Evolutionary conservation across 352 stramenopile genomes (phyloP).

Genomic region (Phytophthora palmivora): DNA sequence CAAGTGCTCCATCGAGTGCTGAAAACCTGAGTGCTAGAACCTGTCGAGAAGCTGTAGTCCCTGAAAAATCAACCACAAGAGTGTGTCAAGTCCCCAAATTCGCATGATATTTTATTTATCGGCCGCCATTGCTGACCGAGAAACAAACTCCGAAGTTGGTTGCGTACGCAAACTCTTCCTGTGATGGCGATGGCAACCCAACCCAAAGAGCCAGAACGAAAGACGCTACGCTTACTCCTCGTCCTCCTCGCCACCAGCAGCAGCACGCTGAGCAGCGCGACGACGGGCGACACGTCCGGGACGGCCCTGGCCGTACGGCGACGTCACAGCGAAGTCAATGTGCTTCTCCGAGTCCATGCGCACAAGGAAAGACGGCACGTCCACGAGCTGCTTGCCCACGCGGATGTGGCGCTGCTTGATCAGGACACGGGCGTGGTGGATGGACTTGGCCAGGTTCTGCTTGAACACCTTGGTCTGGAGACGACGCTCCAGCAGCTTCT

Average conservation of each 20-base stretch:
- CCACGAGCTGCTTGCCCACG: slow-evolving; percentile 99
- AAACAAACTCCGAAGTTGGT: slow-evolving; percentile 37
- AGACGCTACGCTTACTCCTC: slow-evolving; percentile 72
- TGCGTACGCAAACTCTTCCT: neutral
- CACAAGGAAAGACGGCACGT: slow-evolving; percentile 99
- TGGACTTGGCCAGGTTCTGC: slow-evolving; percentile 99
- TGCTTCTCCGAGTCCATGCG: slow-evolving; percentile 99
- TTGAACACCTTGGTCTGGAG: slow-evolving; percentile 99
- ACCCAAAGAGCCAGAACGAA: slow-evolving; percentile 32
- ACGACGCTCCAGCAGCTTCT: slow-evolving; percentile 98
- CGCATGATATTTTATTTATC: slow-evolving; percentile 88
- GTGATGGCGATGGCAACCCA: neutral
- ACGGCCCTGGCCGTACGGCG: slow-evolving; percentile 97
- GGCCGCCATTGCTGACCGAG: slow-evolving; percentile 35
- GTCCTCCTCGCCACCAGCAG: slow-evolving; percentile 89
- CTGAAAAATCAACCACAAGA: slow-evolving; percentile 12
- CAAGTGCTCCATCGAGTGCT: too few relatives aligned
- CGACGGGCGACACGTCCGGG: slow-evolving; percentile 96
- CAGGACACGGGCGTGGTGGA: slow-evolving; percentile 99
- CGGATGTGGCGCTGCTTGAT: slow-evolving; percentile 99
- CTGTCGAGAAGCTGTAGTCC: neutral
- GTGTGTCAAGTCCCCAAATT: slow-evolving; percentile 74
- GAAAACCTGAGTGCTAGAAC: neutral
- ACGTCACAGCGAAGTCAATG: slow-evolving; percentile 99
- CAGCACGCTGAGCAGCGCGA: slow-evolving; percentile 93